phyloP scores from a whole-genome alignment of 129 eudicot species.

The Scalesia atractyloides region DNA sequence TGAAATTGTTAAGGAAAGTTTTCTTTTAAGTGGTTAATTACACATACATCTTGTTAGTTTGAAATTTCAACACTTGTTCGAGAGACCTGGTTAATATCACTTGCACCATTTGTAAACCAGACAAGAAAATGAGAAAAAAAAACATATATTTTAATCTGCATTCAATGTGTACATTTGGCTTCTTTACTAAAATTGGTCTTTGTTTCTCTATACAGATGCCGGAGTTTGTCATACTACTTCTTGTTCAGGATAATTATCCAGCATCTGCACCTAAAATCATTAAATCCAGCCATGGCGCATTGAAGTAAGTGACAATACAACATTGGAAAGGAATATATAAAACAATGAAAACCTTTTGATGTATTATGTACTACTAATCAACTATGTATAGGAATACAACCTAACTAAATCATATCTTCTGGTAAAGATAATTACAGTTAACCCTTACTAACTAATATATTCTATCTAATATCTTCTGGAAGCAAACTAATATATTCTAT shows the following conservation, averaged over 20 bases:
- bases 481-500: constrained; percentile 1
- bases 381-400: no score
- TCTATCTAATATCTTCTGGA: neutral
- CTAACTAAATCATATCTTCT: no score
- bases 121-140: neutral
- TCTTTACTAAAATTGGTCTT: neutral
- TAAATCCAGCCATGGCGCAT: neutral
- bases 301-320: constrained; percentile 34
- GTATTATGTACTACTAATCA: no score
- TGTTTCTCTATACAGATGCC: constrained; percentile 31
- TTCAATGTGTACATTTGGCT: neutral
- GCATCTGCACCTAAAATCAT: constrained; percentile 34
- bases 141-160: neutral
- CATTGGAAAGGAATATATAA: neutral
- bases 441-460: no score
- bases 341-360: no score
- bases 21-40: neutral
- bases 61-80: neutral
- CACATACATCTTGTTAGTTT: neutral
- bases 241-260: constrained; percentile 47
- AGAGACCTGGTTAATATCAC: neutral
- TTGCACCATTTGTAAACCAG: neutral
- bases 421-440: no score
- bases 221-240: constrained; percentile 24
- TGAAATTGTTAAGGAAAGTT: neutral